Conservation (phyloP, 2,329 filamentous ascomycete genomes). For the Dothiorella sarmentorum region DNA sequence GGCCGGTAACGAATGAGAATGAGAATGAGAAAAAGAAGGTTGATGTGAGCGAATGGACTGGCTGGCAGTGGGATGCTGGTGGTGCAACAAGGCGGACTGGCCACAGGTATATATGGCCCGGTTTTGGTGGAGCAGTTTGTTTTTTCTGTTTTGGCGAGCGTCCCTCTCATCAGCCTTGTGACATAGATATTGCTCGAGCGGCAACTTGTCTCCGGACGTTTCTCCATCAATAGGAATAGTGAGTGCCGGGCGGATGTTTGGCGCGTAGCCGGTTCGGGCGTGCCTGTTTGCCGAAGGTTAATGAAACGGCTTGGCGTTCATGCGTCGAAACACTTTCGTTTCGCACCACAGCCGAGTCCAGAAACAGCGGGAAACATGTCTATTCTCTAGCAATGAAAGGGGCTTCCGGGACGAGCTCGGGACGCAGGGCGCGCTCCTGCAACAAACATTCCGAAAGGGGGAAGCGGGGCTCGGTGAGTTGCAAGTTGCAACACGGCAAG, state of each 20-base stretch:
- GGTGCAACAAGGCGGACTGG: background rate
- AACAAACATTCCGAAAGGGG: background rate
- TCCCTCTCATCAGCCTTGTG: background rate
- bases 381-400: conserved; percentile 5
- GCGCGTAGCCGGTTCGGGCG: background rate
- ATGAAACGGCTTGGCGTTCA: conserved; percentile 16
- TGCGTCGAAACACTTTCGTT: conserved; percentile 14
- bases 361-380: conserved; percentile 5
- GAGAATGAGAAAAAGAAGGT: background rate
- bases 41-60: conserved; percentile 1
- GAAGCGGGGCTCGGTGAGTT: background rate
- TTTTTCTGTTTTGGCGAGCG: conserved; percentile 1
- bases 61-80: conserved; percentile 10
- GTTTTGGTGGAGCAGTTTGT: no score
- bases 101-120: conserved; percentile 10
- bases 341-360: conserved; percentile 5
- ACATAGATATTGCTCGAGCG: background rate
- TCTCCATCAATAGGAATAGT: conserved; percentile 13
- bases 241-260: conserved; percentile 1
- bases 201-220: conserved; percentile 7
- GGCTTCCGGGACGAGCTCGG: background rate
- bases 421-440: background rate
- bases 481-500: background rate
- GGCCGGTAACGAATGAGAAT: conserved; percentile 15
- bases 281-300: conserved; percentile 5